These are phyloP conservation scores for Thalassiosira profunda DNA, from an alignment of 108 stramenopile species.

Conservation along the genomic window DNA sequence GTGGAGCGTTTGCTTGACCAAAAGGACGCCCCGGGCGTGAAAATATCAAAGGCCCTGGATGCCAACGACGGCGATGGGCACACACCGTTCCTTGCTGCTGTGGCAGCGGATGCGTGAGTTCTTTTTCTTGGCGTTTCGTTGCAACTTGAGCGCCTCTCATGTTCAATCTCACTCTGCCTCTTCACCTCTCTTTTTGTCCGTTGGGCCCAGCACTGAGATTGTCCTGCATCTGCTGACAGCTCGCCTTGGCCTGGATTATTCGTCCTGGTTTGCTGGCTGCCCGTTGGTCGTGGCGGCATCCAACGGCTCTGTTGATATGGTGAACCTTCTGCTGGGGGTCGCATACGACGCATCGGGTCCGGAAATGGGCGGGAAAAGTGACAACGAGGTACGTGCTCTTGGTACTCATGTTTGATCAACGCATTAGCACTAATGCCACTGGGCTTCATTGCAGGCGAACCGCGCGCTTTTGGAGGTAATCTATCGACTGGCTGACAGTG, in stretches of 20 bases:
- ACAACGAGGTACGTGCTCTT: too few relatives aligned
- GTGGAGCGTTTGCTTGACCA: slow-evolving; percentile 54
- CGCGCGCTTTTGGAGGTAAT: slow-evolving; percentile 33
- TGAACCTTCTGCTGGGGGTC: slow-evolving; percentile 62
- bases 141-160: too few relatives aligned
- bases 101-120: slow-evolving; percentile 53
- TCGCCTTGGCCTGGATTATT: slow-evolving; percentile 15
- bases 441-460: too few relatives aligned
- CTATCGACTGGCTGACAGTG: background rate
- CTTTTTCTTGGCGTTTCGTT: too few relatives aligned
- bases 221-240: slow-evolving; percentile 69
- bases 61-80: slow-evolving; percentile 45
- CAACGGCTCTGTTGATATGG: slow-evolving; percentile 59
- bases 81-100: slow-evolving; percentile 68
- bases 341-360: slow-evolving; percentile 2
- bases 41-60: too few relatives aligned
- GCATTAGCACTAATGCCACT: too few relatives aligned
- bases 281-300: slow-evolving; percentile 66
- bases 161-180: too few relatives aligned
- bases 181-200: too few relatives aligned
- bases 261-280: slow-evolving; percentile 41
- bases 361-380: too few relatives aligned
- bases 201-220: too few relatives aligned
- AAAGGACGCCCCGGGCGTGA: too few relatives aligned
- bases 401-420: too few relatives aligned